Base-by-base conservation (phyloP, 2,329 filamentous ascomycete species). In the Mollisiaceae sp. region DNA sequence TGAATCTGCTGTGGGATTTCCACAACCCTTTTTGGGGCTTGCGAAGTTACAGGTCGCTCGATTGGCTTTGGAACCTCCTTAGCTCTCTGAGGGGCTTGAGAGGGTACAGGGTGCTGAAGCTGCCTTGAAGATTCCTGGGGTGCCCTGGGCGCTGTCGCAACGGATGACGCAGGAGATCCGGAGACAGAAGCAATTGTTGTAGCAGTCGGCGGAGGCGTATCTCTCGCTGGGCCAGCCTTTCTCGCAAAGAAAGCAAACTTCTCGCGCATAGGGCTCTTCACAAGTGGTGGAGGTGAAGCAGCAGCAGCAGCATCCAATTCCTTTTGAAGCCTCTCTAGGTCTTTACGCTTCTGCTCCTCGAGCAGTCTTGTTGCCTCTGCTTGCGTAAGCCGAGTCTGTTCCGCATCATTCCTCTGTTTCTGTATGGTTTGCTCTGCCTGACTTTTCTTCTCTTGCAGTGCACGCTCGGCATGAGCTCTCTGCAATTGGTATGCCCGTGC, bases 311-410 rank as follows among this genome's bases (percentile, higher is more conserved):
- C 73, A n/a, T 70, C 75, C 60, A 77, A 65, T 63, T 74, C 69
- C 43, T 68, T 71, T 56, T 77, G 71, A 9, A 76, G 58, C 43
- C 75, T 66, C 60, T 75, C 73, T 59, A 77, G 62, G 68, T 77
- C 75, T 63, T 74, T 75, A 15, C 70, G 65, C 68, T 77, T 77
- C 59, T 75, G 74, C 57, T 74, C 73, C 35, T 68, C 73, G 43
- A 77, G 63, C 38, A 73, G 39, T 24, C 62, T 66, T 39, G 67
- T 69, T 2, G 70, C 63, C 27, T 75, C 71, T 59, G 71, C 72
- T 9, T 72, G 71, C 24, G 57, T 64, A 52, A 67, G 22, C 20
- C 66, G 55, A 8, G 66, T 60, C 5, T 66, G 54, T 45, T 71
- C 69, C n/a, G 39, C 59, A 24, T 69, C 67, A 36, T 60, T 24